Percentiles rank a stretch among this genome's conserved stretches.
phyloP scores from a whole-genome alignment of 2,329 filamentous ascomycete species.

The Niveomyces coronatus region DNA sequence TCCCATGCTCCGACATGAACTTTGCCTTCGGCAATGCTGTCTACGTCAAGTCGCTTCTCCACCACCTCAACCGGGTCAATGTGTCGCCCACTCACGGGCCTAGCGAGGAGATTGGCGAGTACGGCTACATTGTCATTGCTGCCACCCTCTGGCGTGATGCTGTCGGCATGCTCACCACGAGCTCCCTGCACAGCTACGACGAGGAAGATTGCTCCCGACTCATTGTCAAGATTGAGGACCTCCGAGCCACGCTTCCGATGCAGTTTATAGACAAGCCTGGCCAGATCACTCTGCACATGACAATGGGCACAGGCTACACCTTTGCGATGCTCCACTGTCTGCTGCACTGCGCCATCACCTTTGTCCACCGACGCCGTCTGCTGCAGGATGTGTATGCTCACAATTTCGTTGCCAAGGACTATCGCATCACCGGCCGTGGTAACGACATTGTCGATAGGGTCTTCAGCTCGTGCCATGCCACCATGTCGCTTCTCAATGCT shows the following conservation, averaged over 20 bases:
- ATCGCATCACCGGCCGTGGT: conserved; percentile 38
- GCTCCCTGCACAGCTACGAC: conserved; percentile 39
- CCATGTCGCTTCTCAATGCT: conserved; percentile 43
- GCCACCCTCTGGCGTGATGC: conserved; percentile 53
- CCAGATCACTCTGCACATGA: conserved; percentile 52
- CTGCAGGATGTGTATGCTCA: conserved; percentile 46
- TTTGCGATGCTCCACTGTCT: conserved; percentile 54
- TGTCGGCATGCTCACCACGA: conserved; percentile 49
- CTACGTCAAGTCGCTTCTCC: conserved; percentile 44
- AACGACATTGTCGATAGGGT: conserved; percentile 46
- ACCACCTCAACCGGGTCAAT: conserved; percentile 27
- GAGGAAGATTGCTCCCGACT: conserved; percentile 42
- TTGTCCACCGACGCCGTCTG: conserved; percentile 49
- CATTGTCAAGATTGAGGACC: conserved; percentile 43
- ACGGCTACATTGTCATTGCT: conserved; percentile 50
- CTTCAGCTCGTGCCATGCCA: conserved; percentile 48
- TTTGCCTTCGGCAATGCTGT: conserved; percentile 53
- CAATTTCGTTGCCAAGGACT: conserved; percentile 42
- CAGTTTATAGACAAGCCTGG: conserved; percentile 51
- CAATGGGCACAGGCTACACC: conserved; percentile 52
- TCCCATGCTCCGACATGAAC: conserved; percentile 52
- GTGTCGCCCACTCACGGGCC: conserved; percentile 26
- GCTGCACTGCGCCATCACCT: conserved; percentile 49
- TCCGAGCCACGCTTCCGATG: conserved; percentile 44
- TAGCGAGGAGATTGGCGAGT: conserved; percentile 47